Evolutionary conservation across 2,329 filamentous ascomycete species (phyloP).

Genomic region (Aspergillus cejpii): DNA sequence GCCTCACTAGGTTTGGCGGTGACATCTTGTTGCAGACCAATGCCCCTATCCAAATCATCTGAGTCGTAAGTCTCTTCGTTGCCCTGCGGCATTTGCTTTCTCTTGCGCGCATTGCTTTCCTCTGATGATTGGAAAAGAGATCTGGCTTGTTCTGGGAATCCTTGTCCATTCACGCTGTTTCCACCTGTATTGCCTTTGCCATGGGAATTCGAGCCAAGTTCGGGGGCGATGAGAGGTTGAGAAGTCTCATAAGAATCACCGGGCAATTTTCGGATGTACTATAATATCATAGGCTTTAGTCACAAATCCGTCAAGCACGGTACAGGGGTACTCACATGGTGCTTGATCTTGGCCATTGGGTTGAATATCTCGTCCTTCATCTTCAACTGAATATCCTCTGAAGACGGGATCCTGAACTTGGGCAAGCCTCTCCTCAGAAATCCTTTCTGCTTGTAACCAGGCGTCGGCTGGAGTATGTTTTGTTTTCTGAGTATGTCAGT

Average conservation of each 20-base stretch:
- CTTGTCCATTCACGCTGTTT: conserved; percentile 1
- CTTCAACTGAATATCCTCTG: conserved; percentile 14
- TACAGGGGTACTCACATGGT: conserved; percentile 22
- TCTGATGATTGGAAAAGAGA: conserved; percentile 1
- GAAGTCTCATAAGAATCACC: conserved; percentile 1
- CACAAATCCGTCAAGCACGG: conserved; percentile 9
- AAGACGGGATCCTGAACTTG: conserved; percentile 21
- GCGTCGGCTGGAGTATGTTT: conserved; percentile 23
- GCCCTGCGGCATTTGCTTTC: not conserved
- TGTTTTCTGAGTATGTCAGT: conserved; percentile 26
- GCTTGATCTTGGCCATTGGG: conserved; percentile 29
- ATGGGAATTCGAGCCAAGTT: conserved; percentile 1
- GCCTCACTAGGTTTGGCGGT: not conserved
- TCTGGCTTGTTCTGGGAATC: conserved; percentile 2
- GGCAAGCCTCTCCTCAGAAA: conserved; percentile 27
- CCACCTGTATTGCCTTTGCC: not conserved
- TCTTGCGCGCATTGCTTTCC: not conserved
- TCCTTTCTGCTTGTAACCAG: conserved; percentile 28
- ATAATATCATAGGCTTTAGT: not conserved
- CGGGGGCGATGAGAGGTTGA: not conserved
- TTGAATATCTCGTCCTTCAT: conserved; percentile 27
- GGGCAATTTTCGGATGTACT: conserved; percentile 9
- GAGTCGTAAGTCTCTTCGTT: conserved; percentile 1
- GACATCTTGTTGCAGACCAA: not conserved
- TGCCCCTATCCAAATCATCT: conserved; percentile 7